Conservation (phyloP, 164 flowering plant genomes). For the Kalanchoe fedtschenkoi region DNA sequence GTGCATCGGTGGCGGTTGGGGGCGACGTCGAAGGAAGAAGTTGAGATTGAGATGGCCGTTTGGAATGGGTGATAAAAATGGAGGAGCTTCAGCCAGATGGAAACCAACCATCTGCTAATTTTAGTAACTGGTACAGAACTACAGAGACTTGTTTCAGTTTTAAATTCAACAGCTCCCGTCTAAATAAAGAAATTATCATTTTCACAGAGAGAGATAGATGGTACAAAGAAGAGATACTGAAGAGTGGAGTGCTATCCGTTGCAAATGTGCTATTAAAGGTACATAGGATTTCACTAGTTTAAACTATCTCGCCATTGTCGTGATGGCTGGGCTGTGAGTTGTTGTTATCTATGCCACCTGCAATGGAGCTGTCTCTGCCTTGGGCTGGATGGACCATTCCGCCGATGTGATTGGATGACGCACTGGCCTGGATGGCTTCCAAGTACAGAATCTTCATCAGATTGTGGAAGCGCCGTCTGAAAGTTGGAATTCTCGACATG, state of each 20-base stretch:
- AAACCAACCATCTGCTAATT: neutral
- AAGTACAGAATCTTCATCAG: conserved; percentile 54
- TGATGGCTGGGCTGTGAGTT: neutral
- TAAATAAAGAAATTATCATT: no score
- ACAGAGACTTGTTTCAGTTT: neutral
- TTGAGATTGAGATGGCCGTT: no score
- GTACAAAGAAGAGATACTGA: no score
- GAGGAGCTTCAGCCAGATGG: neutral
- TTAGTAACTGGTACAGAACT: neutral
- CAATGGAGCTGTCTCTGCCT: conserved; percentile 9
- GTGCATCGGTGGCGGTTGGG: neutral
- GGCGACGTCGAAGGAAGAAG: neutral
- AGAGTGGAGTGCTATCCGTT: no score
- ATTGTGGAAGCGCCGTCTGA: conserved; percentile 56
- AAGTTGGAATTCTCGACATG: conserved; percentile 78
- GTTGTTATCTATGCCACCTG: conserved; percentile 7
- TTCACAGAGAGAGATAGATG: no score
- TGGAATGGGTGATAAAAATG: neutral
- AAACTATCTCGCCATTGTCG: conserved; percentile 11
- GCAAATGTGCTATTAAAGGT: no score
- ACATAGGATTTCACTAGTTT: no score
- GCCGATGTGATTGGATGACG: conserved; percentile 19
- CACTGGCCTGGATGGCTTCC: conserved; percentile 45
- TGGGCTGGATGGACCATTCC: conserved; percentile 13
- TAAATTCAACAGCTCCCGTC: neutral